A percentile compares a stretch with the other conserved stretches of the same genome.
These are phyloP conservation scores for Dioszegia hungarica DNA, from an alignment of 768 basidiomycete species.

Conservation along the genomic window DNA sequence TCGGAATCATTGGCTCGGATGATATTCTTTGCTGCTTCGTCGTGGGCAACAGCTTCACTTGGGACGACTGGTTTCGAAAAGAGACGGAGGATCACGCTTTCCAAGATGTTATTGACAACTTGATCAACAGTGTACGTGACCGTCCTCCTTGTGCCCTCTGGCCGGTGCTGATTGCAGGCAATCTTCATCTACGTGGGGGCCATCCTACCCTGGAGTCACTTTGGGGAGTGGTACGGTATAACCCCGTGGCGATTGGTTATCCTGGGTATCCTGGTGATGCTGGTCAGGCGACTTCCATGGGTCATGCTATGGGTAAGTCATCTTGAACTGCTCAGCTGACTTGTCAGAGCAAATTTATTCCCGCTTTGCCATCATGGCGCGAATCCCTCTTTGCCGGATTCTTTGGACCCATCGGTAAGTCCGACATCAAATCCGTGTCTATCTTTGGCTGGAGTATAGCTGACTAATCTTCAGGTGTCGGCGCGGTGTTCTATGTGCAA, in stretches of 20 bases:
- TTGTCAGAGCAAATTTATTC: slow-evolving; percentile 34
- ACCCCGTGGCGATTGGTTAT: slow-evolving; percentile 49
- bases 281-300: slow-evolving; percentile 50
- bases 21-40: slow-evolving; percentile 51
- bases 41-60: slow-evolving; percentile 46
- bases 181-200: slow-evolving; percentile 51
- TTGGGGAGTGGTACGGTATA: slow-evolving; percentile 35
- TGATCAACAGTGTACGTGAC: slow-evolving; percentile 34
- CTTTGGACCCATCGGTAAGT: slow-evolving; percentile 47
- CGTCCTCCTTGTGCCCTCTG: too few relatives aligned
- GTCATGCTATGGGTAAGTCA: slow-evolving; percentile 43
- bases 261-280: slow-evolving; percentile 48
- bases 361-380: slow-evolving; percentile 36
- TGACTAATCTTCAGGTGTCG: slow-evolving; percentile 17
- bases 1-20: slow-evolving; percentile 51
- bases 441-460: too few relatives aligned
- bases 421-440: too few relatives aligned
- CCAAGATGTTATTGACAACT: slow-evolving; percentile 48
- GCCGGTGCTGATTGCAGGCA: slow-evolving; percentile 11
- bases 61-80: slow-evolving; percentile 49
- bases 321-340: not conserved
- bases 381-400: slow-evolving; percentile 50
- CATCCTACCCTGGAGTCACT: slow-evolving; percentile 47
- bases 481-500: slow-evolving; percentile 48
- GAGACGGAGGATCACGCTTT: slow-evolving; percentile 47